These are phyloP conservation scores for Tephrocybe rancida DNA, from an alignment of 768 basidiomycete genomes.

Conservation along the genomic window DNA sequence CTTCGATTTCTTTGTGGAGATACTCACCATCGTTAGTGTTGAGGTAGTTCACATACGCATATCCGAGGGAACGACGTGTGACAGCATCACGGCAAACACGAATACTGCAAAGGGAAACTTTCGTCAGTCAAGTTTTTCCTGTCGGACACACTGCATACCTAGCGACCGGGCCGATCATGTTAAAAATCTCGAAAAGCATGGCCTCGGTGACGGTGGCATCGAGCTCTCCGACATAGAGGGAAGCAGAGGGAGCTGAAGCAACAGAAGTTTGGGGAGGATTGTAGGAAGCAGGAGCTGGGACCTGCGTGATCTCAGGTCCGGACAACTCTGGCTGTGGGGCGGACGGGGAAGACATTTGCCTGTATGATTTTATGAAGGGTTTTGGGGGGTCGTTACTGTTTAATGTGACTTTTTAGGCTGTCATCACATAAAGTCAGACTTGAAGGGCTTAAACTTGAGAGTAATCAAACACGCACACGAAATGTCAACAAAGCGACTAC, in stretches of 20 bases:
- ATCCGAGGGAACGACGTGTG: conserved; percentile 98
- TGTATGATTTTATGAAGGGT: conserved; percentile 48
- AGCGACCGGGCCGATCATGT: conserved; percentile 99
- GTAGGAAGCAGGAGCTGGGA: conserved; percentile 52
- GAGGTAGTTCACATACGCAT: conserved; percentile 99
- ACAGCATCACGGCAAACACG: conserved; percentile 99
- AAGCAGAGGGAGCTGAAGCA: conserved; percentile 79
- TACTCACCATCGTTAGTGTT: conserved; percentile 87
- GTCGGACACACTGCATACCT: conserved; percentile 50
- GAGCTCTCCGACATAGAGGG: conserved; percentile 98
- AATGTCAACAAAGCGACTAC: conserved; percentile 74
- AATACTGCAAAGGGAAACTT: conserved; percentile 58
- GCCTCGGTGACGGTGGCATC: conserved; percentile 98
- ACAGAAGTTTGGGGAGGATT: conserved; percentile 57
- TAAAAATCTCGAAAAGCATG: conserved; percentile 99
- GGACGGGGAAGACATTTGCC: conserved; percentile 64
- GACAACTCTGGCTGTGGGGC: conserved; percentile 55
- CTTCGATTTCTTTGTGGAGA: neutral
- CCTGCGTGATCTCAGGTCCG: conserved; percentile 49
- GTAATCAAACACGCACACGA: conserved; percentile 52
- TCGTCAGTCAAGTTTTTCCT: neutral
- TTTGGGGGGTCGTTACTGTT: conserved; percentile 86
- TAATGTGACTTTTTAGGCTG: conserved; percentile 79
- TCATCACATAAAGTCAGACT: conserved; percentile 17
- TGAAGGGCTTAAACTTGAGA: conserved; percentile 10